These are phyloP conservation scores for Parafenestella ontariensis DNA, from an alignment of 2,329 filamentous ascomycete species.

Conservation along the genomic window DNA sequence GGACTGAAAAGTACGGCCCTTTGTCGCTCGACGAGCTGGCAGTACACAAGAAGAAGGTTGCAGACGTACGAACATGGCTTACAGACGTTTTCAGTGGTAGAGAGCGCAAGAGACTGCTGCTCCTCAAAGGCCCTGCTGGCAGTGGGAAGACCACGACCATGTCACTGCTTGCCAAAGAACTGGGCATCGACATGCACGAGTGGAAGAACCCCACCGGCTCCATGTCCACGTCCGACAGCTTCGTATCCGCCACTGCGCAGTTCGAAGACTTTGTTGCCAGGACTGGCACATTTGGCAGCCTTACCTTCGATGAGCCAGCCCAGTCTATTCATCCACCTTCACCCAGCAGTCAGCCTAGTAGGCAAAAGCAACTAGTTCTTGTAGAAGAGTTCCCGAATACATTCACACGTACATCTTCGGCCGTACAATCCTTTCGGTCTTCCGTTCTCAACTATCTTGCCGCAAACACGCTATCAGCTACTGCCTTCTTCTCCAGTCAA, in stretches of 20 bases:
- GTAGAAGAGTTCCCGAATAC: conserved; percentile 61
- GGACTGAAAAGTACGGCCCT: conserved; percentile 87
- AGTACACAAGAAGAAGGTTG: conserved; percentile 93
- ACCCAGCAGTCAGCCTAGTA: conserved; percentile 19
- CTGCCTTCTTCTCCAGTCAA: conserved; percentile 49
- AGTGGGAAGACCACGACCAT: conserved; percentile 93
- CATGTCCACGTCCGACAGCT: conserved; percentile 65
- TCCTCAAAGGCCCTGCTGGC: conserved; percentile 90
- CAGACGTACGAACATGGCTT: conserved; percentile 85
- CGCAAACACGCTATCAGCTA: conserved; percentile 66
- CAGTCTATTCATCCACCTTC: conserved; percentile 16
- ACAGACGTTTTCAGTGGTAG: conserved; percentile 72
- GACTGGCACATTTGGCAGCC: conserved; percentile 78
- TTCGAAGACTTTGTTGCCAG: conserved; percentile 93
- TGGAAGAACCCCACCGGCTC: conserved; percentile 84
- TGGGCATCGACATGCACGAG: conserved; percentile 80
- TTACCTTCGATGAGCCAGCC: conserved; percentile 58
- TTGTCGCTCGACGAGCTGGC: conserved; percentile 79
- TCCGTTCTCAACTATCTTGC: conserved; percentile 78
- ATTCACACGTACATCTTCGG: conserved; percentile 53
- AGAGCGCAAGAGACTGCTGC: conserved; percentile 71
- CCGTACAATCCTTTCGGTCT: conserved; percentile 66
- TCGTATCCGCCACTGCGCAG: conserved; percentile 74
- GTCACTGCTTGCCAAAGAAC: conserved; percentile 75
- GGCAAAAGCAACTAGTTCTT: conserved; percentile 52